These are phyloP conservation scores for Aureoboletus auriporus DNA, from an alignment of 768 basidiomycete genomes.

Conservation along the genomic window DNA sequence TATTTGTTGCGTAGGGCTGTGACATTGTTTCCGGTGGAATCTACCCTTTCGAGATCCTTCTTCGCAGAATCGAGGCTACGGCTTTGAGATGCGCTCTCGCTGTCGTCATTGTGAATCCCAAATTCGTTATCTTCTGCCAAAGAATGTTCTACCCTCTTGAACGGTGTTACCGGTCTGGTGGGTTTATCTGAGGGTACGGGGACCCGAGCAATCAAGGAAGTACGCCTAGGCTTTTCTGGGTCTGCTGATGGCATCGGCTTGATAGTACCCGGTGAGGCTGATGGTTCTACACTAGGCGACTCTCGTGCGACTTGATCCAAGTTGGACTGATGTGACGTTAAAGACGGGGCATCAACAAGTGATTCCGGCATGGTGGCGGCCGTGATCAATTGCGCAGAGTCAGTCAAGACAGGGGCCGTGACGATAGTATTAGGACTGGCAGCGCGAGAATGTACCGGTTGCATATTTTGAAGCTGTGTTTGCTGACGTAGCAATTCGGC, in stretches of 20 bases:
- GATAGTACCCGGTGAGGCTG: neutral
- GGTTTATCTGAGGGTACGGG: conserved; percentile 15
- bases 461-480: conserved; percentile 18
- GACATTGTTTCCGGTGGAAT: conserved; percentile 58
- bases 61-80: conserved; percentile 31
- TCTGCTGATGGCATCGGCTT: neutral
- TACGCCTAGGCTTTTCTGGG: conserved; percentile 15
- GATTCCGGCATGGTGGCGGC: conserved; percentile 4
- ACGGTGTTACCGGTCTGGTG: conserved; percentile 13
- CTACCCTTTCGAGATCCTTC: conserved; percentile 43
- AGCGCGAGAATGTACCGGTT: conserved; percentile 10
- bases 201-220: conserved; percentile 19
- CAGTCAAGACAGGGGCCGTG: conserved; percentile 9
- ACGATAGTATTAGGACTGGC: conserved; percentile 15
- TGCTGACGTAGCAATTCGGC: conserved; percentile 25
- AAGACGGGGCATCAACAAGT: conserved; percentile 1
- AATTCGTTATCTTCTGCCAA: conserved; percentile 31
- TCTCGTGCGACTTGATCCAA: neutral
- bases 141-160: conserved; percentile 16
- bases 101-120: conserved; percentile 23
- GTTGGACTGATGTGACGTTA: conserved; percentile 6
- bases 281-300: neutral
- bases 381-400: conserved; percentile 20
- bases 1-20: conserved; percentile 68
- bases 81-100: conserved; percentile 19